A percentile compares a stretch with the other conserved stretches of the same genome.
Evolutionary conservation across 2,329 filamentous ascomycete species (phyloP).

Genomic region (Verruconis gallopava): DNA sequence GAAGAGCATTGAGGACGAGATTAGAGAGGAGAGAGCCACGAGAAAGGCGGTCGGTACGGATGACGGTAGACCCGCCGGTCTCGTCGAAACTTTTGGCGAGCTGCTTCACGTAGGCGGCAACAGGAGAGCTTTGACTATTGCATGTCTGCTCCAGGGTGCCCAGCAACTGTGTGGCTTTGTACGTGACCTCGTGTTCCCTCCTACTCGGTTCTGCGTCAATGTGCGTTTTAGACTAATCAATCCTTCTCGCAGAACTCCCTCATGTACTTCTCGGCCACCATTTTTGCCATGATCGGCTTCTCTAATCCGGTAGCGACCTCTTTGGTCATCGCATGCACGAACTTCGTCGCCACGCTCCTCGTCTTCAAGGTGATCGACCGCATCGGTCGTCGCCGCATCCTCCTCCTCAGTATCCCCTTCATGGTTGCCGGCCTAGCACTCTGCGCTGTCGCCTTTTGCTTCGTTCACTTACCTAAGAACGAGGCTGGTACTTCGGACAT

Average conservation of each 20-base stretch:
- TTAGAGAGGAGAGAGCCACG: constrained; percentile 41
- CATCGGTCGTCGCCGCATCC: constrained; percentile 40
- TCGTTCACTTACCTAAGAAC: constrained; percentile 36
- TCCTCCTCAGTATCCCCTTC: constrained; percentile 71
- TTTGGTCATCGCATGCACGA: constrained; percentile 31
- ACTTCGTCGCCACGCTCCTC: constrained; percentile 33
- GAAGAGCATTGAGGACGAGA: constrained; percentile 6
- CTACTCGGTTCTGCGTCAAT: neutral
- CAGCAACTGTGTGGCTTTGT: constrained; percentile 66
- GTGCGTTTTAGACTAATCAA: neutral
- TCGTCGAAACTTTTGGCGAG: constrained; percentile 42
- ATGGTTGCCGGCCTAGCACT: constrained; percentile 64
- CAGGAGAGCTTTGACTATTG: constrained; percentile 65
- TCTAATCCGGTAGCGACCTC: constrained; percentile 31
- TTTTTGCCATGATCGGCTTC: constrained; percentile 35
- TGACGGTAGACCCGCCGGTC: constrained; percentile 21
- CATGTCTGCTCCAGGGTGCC: constrained; percentile 72
- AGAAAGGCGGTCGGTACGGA: constrained; percentile 20
- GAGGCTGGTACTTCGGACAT: neutral
- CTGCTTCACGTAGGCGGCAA: constrained; percentile 36
- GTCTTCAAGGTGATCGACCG: constrained; percentile 33
- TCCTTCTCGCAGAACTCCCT: constrained; percentile 28
- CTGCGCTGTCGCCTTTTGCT: constrained; percentile 60
- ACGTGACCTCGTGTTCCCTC: constrained; percentile 12
- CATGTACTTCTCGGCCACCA: constrained; percentile 37